These are phyloP conservation scores for Daldinia decipiens DNA, from an alignment of 495 filamentous ascomycete genomes.

Conservation along the genomic window DNA sequence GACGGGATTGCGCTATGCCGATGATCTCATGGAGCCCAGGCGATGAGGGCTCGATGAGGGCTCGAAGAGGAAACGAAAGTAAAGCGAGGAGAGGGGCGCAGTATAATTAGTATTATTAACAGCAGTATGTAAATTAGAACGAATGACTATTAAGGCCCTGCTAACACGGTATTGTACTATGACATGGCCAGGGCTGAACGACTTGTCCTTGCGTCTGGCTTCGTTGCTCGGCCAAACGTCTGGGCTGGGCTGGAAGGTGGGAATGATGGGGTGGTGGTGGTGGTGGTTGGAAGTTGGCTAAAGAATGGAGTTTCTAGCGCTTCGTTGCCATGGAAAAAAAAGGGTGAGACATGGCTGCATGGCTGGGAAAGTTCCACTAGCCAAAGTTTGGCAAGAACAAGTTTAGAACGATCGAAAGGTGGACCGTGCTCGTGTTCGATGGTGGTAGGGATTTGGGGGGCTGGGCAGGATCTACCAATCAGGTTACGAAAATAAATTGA, in stretches of 20 bases:
- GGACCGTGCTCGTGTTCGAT: constrained; percentile 35
- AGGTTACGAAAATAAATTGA: neutral
- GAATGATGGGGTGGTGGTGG: no score
- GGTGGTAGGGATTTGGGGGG: constrained; percentile 18
- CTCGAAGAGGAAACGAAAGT: constrained; percentile 27
- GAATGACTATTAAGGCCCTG: constrained; percentile 32
- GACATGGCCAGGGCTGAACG: constrained; percentile 25
- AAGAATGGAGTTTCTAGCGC: constrained; percentile 7
- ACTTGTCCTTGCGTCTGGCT: constrained; percentile 20
- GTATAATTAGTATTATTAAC: constrained; percentile 36
- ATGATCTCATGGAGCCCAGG: constrained; percentile 8
- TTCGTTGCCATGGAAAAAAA: constrained; percentile 35
- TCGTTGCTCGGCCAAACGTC: constrained; percentile 44
- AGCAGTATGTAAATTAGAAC: constrained; percentile 23
- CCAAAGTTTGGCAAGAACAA: constrained; percentile 2
- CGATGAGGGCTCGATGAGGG: constrained; percentile 12
- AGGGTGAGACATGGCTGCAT: constrained; percentile 35
- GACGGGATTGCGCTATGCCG: constrained; percentile 16
- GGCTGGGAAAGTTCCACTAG: constrained; percentile 6
- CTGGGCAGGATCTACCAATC: neutral
- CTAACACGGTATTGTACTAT: constrained; percentile 23
- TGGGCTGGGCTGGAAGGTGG: constrained; percentile 11
- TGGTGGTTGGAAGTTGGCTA: constrained; percentile 13
- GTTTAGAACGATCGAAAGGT: neutral
- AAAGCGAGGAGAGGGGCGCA: constrained; percentile 5